Base-by-base conservation (phyloP, 352 stramenopile species). In the Phytophthora sp. region DNA sequence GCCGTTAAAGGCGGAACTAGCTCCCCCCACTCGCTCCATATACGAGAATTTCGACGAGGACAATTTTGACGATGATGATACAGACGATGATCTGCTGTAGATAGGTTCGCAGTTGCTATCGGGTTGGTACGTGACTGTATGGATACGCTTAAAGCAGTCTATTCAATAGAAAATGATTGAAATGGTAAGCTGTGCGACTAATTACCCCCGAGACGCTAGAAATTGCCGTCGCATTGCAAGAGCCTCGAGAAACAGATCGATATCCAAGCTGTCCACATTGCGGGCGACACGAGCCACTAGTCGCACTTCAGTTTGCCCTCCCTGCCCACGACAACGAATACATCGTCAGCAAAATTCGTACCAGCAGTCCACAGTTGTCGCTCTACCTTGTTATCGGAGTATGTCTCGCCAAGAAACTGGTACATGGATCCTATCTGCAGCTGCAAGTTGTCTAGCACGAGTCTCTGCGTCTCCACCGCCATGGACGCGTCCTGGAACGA, bases 361-460 rank as follows among this genome's bases (percentile, higher is more conserved):
- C 18, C 7, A 38, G 34, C 15, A 18, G 8, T 20, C 9, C n/a
- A 27, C 17, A 1, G 27, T 18, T 39, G 5, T 11, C 13, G 6
- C 13, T 27, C 2, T 69, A 84, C 76, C 61, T 67, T 48, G 11
- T 59, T 52, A 11, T 11, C 53, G 7, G 37, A 41, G 53, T 91
- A 82, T 11, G 87, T 94, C 54, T 95, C 87, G 13, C 87, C 87
- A 3, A 95, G 53, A 45, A 95, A 94, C 54, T 95, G 87, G 34
- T 91, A 94, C 83, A 93, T 86, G 30, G 84, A 90, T 18, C 83
- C 83, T 13, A 93, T 51, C 11, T 69, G 69, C 58, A 95, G 66
- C 11, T 82, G 76, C n/a, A 89, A 52, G 20, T 76, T 62, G 26
- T 79, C 70, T 23, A 84, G 62, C 24, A 66, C 70, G 21, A 93